A percentile compares a stretch with the other conserved stretches of the same genome.
phyloP scores from a whole-genome alignment of 352 stramenopile genomes.

The Globisporangium megalacanthum region DNA sequence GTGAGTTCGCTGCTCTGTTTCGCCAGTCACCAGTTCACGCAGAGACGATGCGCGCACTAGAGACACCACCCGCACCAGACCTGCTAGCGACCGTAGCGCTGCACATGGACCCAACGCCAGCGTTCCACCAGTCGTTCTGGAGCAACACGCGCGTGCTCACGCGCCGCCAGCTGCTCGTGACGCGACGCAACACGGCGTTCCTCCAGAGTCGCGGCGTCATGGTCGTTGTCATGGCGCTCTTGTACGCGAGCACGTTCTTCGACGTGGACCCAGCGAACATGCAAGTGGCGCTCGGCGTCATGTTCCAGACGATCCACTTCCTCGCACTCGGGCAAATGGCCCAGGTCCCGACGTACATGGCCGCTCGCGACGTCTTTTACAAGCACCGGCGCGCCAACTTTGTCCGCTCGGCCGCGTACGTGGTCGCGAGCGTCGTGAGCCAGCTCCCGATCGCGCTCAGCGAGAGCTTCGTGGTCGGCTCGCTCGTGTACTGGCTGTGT shows the following conservation, averaged over 20 bases:
- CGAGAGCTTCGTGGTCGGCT: constrained; percentile 83
- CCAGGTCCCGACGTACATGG: constrained; percentile 79
- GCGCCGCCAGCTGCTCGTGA: constrained; percentile 67
- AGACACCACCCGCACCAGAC: constrained; percentile 20
- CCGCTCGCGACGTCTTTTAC: constrained; percentile 76
- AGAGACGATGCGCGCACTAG: constrained; percentile 4
- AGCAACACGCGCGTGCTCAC: constrained; percentile 39
- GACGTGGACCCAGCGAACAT: constrained; percentile 46
- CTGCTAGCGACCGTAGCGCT: constrained; percentile 8
- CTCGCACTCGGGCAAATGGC: constrained; percentile 40
- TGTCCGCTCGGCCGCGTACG: constrained; percentile 76
- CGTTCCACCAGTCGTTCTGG: constrained; percentile 48
- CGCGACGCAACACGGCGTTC: constrained; percentile 43
- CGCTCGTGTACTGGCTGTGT: constrained; percentile 88
- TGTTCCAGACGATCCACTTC: constrained; percentile 36
- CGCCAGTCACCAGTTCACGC: constrained; percentile 37
- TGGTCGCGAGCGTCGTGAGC: constrained; percentile 48
- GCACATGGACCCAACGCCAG: not conserved
- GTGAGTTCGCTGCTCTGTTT: constrained; percentile 51
- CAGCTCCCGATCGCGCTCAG: constrained; percentile 52
- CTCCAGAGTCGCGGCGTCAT: constrained; percentile 41
- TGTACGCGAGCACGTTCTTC: constrained; percentile 67
- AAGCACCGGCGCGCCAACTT: constrained; percentile 89
- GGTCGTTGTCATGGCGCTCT: constrained; percentile 54
- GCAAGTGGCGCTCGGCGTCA: constrained; percentile 68